Evolutionary conservation across 2,329 filamentous ascomycete genomes (phyloP).

Genomic region (Elsinoe necatrix): DNA sequence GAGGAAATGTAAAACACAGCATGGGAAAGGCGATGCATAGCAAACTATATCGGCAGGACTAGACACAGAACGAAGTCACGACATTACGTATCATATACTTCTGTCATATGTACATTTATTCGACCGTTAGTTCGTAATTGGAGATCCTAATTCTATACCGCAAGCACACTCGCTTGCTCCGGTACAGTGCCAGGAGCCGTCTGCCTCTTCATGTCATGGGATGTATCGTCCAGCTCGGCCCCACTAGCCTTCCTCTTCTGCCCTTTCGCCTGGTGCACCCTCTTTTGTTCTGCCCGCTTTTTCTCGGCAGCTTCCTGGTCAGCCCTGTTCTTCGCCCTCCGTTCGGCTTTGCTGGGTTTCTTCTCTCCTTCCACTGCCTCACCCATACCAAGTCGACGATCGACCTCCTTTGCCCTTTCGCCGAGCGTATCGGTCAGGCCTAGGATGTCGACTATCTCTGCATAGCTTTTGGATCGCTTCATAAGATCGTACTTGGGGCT

Average conservation of each 20-base stretch:
- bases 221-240: conserved; percentile 24
- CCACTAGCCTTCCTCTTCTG: conserved; percentile 24
- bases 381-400: conserved; percentile 43
- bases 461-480: conserved; percentile 61
- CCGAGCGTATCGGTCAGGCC: conserved; percentile 53
- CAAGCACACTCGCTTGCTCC: conserved; percentile 23
- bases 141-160: conserved; percentile 18
- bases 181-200: conserved; percentile 23
- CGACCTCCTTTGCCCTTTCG: conserved; percentile 56
- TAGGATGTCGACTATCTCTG: conserved; percentile 57
- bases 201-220: conserved; percentile 23
- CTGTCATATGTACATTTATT: neutral
- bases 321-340: conserved; percentile 37
- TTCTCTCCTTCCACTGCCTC: conserved; percentile 42
- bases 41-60: neutral
- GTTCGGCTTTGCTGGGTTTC: conserved; percentile 40
- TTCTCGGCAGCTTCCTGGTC: conserved; percentile 27
- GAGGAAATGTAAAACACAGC: conserved; percentile 1
- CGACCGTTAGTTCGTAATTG: neutral
- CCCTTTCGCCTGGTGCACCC: conserved; percentile 19
- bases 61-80: conserved; percentile 5
- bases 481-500: conserved; percentile 54
- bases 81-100: neutral
- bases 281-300: conserved; percentile 20
- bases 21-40: neutral